Conservation (phyloP, 495 filamentous ascomycete genomes). For the Sporormia fimetaria region DNA sequence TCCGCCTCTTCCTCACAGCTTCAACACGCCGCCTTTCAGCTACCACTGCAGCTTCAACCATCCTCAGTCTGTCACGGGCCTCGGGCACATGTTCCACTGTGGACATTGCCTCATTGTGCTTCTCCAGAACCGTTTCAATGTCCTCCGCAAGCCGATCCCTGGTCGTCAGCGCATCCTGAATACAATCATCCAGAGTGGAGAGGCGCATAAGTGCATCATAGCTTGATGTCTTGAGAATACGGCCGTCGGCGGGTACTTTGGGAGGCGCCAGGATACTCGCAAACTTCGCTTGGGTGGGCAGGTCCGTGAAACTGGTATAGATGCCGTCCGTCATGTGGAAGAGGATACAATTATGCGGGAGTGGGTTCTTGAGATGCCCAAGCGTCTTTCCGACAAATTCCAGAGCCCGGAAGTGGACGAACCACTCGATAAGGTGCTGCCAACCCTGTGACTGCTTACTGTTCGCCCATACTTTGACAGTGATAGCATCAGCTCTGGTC, state of each 20-base stretch:
- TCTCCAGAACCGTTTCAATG: conserved; percentile 60
- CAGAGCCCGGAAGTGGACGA: conserved; percentile 55
- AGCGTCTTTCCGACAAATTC: conserved; percentile 71
- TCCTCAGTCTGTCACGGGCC: conserved; percentile 50
- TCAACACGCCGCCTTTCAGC: conserved; percentile 54
- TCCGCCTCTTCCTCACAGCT: conserved; percentile 44
- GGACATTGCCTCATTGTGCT: conserved; percentile 37
- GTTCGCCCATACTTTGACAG: conserved; percentile 68
- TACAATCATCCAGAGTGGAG: conserved; percentile 79
- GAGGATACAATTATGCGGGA: conserved; percentile 73
- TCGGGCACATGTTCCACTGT: conserved; percentile 44
- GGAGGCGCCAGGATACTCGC: conserved; percentile 27
- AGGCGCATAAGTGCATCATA: conserved; percentile 88
- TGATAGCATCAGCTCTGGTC: conserved; percentile 51
- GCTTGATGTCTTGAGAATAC: conserved; percentile 53
- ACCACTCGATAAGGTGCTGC: conserved; percentile 58
- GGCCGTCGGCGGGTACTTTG: conserved; percentile 36
- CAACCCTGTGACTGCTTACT: conserved; percentile 46
- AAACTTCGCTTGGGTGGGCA: conserved; percentile 36
- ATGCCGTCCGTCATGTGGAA: conserved; percentile 84
- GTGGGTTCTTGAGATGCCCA: conserved; percentile 61
- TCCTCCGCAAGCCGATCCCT: conserved; percentile 62
- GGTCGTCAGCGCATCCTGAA: conserved; percentile 79
- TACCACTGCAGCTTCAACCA: conserved; percentile 49
- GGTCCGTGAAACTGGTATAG: conserved; percentile 60